A percentile compares a stretch with the other conserved stretches of the same genome.
phyloP scores from a whole-genome alignment of 139 green algal genomes.

The Gonium pectorale region DNA sequence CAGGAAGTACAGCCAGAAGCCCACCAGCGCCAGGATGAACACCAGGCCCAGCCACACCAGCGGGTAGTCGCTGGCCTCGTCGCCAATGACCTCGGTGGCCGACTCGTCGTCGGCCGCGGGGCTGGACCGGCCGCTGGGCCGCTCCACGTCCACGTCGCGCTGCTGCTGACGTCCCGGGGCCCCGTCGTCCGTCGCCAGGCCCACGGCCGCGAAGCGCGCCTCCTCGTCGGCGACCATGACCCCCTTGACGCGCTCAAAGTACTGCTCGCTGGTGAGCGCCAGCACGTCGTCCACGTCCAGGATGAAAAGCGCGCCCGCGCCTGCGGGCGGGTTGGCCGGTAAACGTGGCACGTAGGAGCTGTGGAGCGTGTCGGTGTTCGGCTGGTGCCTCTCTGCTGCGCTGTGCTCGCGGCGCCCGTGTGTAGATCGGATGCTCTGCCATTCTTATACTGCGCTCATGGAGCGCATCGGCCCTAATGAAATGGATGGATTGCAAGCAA shows the following conservation, averaged over 20 bases:
- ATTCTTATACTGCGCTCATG: too few species aligned
- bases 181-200: neutral
- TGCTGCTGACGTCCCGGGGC: neutral
- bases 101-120: too few species aligned
- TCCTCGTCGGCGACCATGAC: neutral
- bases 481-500: too few species aligned
- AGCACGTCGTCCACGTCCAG: slow-evolving; percentile 5
- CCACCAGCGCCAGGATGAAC: neutral
- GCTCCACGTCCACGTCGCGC: neutral
- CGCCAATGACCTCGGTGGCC: neutral
- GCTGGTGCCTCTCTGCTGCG: too few species aligned
- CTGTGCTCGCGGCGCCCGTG: too few species aligned
- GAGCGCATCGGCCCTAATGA: too few species aligned
- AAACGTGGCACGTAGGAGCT: too few species aligned
- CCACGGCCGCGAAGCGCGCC: neutral
- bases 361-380: too few species aligned
- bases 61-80: neutral
- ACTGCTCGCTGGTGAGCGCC: neutral
- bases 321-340: too few species aligned
- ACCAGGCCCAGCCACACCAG: neutral
- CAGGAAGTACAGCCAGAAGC: neutral
- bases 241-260: neutral
- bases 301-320: neutral
- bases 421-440: too few species aligned
- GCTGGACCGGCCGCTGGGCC: too few species aligned